Base-by-base conservation (phyloP, 164 flowering plant genomes). In the Tetrastigma voinierianum region DNA sequence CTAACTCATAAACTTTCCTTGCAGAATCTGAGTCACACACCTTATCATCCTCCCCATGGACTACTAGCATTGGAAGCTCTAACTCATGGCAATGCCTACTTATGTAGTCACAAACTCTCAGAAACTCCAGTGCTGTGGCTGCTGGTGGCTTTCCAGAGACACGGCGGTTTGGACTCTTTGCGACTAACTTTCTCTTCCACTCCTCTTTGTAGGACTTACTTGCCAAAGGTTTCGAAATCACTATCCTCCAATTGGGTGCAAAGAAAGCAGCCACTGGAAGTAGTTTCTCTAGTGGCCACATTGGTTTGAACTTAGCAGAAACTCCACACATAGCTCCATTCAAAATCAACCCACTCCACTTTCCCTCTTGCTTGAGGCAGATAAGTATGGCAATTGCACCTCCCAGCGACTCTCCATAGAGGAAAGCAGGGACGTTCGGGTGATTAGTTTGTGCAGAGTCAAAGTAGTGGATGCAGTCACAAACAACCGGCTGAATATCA, bases 321-420 rank as follows among this genome's bases (percentile, higher is more conserved):
- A 83, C 68, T 2, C 80, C 81, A 67, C 80, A 80, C 83, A 83
- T 78, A 17, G 86, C 69, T 32, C 86, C 86, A 59, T 63, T 78
- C 64, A 83, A 51, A 12, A 83, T 52, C 67, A 83, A 43, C 5
- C 84, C 86, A 19, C 51, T 67, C 86, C 86, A 83, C 9, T 40
- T 53, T 2, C 51, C 20, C 18, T 64, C 61, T 44, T 83, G 82
- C 60, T 72, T 51, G 15, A 80, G 55, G 59, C 68, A 66, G 6
- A 78, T 49, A 32, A 78, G 71, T 3, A 76, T 65, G 18, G 79
- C 65, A 9, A 78, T 62, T 5, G 84, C 86, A 2, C 81, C 86
- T 1, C 86, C 84, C 8, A 82, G 62, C 1, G 82, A 82, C 58
- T 82, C 86, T 1, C 85, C 85, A 24, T 76, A 79, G 2, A 81